Percentiles rank a stretch among this genome's conserved stretches.
Conservation (phyloP, 1,284 basidiomycete species). For the Caloboletus firmus region DNA sequence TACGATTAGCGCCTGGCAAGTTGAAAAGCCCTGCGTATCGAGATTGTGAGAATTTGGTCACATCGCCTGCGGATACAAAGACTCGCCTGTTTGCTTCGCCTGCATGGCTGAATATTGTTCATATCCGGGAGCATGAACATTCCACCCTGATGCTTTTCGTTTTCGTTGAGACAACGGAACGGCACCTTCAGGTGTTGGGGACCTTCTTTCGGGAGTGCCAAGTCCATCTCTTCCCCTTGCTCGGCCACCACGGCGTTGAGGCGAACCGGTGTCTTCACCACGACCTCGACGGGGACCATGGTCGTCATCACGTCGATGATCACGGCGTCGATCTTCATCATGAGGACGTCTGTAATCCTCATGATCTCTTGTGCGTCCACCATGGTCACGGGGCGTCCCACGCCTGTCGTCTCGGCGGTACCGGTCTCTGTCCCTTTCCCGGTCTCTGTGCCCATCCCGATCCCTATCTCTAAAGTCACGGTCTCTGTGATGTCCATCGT, state of each 20-base stretch:
- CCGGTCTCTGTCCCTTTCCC: constrained; percentile 41
- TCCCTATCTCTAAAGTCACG: constrained; percentile 46
- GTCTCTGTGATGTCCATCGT: constrained; percentile 51
- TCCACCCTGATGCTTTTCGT: constrained; percentile 91
- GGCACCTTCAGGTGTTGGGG: constrained; percentile 88
- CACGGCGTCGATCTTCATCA: constrained; percentile 49
- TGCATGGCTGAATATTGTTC: constrained; percentile 93
- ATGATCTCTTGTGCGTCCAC: constrained; percentile 41
- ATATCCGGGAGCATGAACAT: constrained; percentile 92
- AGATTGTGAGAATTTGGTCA: constrained; percentile 5
- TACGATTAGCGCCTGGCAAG: constrained; percentile 86
- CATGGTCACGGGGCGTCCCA: constrained; percentile 36
- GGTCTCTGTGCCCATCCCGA: constrained; percentile 43
- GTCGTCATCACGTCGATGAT: constrained; percentile 50
- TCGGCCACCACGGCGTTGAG: constrained; percentile 39
- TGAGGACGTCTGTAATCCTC: constrained; percentile 45
- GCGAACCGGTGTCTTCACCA: constrained; percentile 38
- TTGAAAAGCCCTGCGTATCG: constrained; percentile 76
- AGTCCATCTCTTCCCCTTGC: constrained; percentile 50
- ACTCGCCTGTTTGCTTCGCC: constrained; percentile 91
- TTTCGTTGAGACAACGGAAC: constrained; percentile 83
- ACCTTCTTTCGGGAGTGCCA: constrained; percentile 75
- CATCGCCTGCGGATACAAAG: neutral
- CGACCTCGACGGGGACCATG: constrained; percentile 37
- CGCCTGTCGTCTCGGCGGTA: constrained; percentile 45